Evolutionary conservation across 1,284 basidiomycete species (phyloP).

Genomic region (Trametes polyzona): DNA sequence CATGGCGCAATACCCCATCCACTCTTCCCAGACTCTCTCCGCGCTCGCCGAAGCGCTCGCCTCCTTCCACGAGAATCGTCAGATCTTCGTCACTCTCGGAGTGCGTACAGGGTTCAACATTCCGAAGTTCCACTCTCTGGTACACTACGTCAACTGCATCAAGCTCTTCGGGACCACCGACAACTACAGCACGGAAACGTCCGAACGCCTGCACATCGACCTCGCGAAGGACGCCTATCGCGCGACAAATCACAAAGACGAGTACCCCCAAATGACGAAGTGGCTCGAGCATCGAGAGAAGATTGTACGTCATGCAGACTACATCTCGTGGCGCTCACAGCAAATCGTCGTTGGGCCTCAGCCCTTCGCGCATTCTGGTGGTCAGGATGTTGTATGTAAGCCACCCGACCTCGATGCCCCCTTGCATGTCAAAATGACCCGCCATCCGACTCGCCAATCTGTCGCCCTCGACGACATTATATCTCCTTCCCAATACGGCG

Average conservation of each 20-base stretch:
- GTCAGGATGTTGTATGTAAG: background rate
- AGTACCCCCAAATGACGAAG: slow-evolving; percentile 39
- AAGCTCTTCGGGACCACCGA: slow-evolving; percentile 26
- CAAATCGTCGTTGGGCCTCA: background rate
- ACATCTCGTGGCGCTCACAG: background rate
- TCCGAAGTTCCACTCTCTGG: slow-evolving; percentile 34
- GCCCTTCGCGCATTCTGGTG: background rate
- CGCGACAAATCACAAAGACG: slow-evolving; percentile 38
- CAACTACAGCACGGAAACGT: slow-evolving; percentile 33
- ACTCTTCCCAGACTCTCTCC: slow-evolving; percentile 19
- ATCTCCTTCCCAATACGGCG: slow-evolving; percentile 27
- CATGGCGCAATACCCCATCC: slow-evolving; percentile 21
- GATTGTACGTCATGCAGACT: background rate
- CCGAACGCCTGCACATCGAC: slow-evolving; percentile 28
- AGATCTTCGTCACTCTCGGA: slow-evolving; percentile 22
- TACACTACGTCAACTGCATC: slow-evolving; percentile 29
- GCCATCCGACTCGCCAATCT: slow-evolving; percentile 23
- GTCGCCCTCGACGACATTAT: background rate
- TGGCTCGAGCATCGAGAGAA: slow-evolving; percentile 38
- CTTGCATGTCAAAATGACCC: slow-evolving; percentile 23
- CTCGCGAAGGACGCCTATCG: slow-evolving; percentile 31
- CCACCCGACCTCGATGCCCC: background rate
- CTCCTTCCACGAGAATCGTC: slow-evolving; percentile 30
- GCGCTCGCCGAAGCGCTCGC: slow-evolving; percentile 15
- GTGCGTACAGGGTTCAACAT: slow-evolving; percentile 30